Base-by-base conservation (phyloP, 805 yeast species). In the Alloascoidea hylecoeti region DNA sequence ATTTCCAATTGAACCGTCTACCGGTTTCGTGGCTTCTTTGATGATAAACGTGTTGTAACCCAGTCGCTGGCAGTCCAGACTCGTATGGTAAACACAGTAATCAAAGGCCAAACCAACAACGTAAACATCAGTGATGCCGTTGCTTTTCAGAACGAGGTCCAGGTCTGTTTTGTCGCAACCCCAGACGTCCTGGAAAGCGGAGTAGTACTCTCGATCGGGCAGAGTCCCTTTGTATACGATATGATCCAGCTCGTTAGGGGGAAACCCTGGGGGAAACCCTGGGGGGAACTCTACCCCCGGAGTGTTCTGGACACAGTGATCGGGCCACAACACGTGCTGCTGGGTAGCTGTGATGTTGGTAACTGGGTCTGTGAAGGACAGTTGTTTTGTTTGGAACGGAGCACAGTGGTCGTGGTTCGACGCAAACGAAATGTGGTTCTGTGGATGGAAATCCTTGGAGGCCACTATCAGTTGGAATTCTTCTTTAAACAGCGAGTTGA, bases 401-500 rank as follows among this genome's bases (percentile, higher is more conserved):
- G 53, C 40, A 17, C 44, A 55, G 27, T 45, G 55, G 48, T 50
- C 52, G 49, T 85, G 86, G 35, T 66, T 69, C 0, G 78, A 66
- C 0, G 96, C 95, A 64, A 88, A 88, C 4, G 95, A 85, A 0
- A 69, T 64, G 52, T 88, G 97, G 47, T 71, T 64, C 9, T 44
- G 32, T 0, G 96, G 94, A 53, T 88, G 97, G 92, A 94, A 84
- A 52, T 88, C 97, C 51, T 78, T 75, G 2, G 94, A 78, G 30
- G 83, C 77, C 0, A 81, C 70, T 1, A 84, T 62, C 4, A 74
- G 57, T 89, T 92, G 86, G 30, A 53, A 44, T 0, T 52, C 39
- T 13, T 58, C 50, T 18, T 64, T 53, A 5, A 75, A 46, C 33
- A 84, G 55, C 1, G 63, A 49, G 18, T 66, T 53, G 27, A 85